phyloP scores from a whole-genome alignment of 2,329 filamentous ascomycete genomes.

The Penicillium hesseltinei region DNA sequence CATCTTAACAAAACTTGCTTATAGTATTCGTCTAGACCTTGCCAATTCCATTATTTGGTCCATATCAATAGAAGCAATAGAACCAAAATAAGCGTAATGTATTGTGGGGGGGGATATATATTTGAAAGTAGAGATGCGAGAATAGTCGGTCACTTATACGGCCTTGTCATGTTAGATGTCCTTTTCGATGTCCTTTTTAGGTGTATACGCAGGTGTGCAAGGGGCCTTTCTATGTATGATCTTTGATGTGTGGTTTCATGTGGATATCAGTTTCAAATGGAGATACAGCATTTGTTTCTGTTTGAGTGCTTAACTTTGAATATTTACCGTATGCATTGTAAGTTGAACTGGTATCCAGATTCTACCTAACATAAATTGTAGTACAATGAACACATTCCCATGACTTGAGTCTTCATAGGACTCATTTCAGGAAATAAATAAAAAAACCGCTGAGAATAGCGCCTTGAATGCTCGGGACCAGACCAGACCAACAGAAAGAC shows the following conservation, averaged over 20 bases:
- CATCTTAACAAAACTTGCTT: too few species aligned
- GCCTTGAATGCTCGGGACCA: slow-evolving; percentile 18
- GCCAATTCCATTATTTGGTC: too few species aligned
- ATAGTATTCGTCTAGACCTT: too few species aligned
- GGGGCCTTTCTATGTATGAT: too few species aligned
- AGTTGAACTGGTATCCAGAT: background rate
- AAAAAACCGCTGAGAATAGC: slow-evolving; percentile 10
- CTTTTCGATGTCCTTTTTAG: too few species aligned
- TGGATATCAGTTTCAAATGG: background rate
- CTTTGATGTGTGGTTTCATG: background rate
- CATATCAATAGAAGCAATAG: too few species aligned
- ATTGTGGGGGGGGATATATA: too few species aligned
- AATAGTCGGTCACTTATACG: too few species aligned
- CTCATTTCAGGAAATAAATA: background rate
- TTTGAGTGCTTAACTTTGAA: background rate
- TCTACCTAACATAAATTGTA: background rate
- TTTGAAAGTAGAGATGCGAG: too few species aligned
- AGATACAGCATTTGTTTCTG: background rate
- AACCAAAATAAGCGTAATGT: too few species aligned
- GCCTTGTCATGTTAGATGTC: too few species aligned
- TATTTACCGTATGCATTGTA: background rate
- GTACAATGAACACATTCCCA: background rate
- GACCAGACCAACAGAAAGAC: slow-evolving; percentile 13
- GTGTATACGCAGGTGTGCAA: too few species aligned
- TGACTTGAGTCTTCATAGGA: background rate